phyloP scores from a whole-genome alignment of 1,139 yeast species.

The Arxiozyma slooffiae region DNA sequence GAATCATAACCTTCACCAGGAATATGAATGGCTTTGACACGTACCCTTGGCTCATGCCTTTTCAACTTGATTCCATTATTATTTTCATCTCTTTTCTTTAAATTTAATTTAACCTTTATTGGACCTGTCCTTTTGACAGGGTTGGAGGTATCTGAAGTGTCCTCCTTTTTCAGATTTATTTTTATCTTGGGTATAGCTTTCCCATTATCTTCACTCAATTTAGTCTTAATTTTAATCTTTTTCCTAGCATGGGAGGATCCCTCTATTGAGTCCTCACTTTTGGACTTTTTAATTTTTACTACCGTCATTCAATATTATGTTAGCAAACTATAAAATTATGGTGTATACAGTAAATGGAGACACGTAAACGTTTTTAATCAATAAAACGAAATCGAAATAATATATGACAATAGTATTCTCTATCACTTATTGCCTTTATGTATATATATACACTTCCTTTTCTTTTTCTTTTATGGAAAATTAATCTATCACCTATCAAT shows the following conservation, averaged over 20 bases:
- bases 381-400: too few species aligned
- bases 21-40: slow-evolving; percentile 73
- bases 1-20: slow-evolving; percentile 97
- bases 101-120: slow-evolving; percentile 26
- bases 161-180: slow-evolving; percentile 27
- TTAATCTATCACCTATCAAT: too few species aligned
- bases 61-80: slow-evolving; percentile 9
- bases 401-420: too few species aligned
- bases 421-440: too few species aligned
- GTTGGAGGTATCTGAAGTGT: slow-evolving; percentile 6
- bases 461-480: too few species aligned
- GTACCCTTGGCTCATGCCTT: slow-evolving; percentile 52
- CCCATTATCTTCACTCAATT: slow-evolving; percentile 9
- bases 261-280: slow-evolving; percentile 7
- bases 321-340: too few species aligned
- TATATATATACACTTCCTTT: too few species aligned
- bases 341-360: too few species aligned
- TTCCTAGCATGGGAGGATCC: slow-evolving; percentile 15
- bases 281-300: slow-evolving; percentile 28
- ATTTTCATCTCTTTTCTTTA: slow-evolving; percentile 21
- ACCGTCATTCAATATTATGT: too few species aligned
- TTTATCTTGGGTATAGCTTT: slow-evolving; percentile 18
- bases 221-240: slow-evolving; percentile 24
- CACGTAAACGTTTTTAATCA: too few species aligned
- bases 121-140: slow-evolving; percentile 8